Percentiles rank a stretch among this genome's conserved stretches.
Evolutionary conservation across 352 stramenopile genomes (phyloP).

Genomic region (Phytophthora hibernalis): DNA sequence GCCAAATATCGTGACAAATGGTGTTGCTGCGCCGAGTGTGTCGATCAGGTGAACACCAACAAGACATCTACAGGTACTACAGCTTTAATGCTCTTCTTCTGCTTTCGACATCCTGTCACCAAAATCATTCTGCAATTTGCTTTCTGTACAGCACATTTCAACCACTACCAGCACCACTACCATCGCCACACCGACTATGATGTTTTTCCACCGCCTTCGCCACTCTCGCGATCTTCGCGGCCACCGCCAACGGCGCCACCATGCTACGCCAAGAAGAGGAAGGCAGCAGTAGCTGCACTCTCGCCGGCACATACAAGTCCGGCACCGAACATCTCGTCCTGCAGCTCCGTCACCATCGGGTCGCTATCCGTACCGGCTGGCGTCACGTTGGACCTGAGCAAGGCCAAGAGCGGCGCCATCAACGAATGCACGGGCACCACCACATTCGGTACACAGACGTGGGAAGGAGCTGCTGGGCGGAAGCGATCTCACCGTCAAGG

Average conservation of each 20-base stretch:
- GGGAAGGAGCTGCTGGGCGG: conserved; percentile 26
- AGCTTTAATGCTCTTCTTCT: no score
- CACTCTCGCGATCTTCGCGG: neutral
- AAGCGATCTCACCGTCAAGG: conserved; percentile 21
- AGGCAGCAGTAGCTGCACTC: conserved; percentile 22
- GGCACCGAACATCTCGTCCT: conserved; percentile 41
- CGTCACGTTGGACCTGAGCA: neutral
- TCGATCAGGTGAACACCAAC: neutral
- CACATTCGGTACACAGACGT: conserved; percentile 30
- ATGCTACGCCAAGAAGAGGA: conserved; percentile 24
- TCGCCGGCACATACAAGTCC: conserved; percentile 31
- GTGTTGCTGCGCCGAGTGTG: no score
- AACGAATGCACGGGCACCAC: conserved; percentile 16
- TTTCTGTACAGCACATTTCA: neutral
- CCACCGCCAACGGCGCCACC: conserved; percentile 12
- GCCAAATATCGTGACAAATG: no score
- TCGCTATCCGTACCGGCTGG: conserved; percentile 15
- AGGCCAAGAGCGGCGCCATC: conserved; percentile 10
- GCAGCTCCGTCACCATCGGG: conserved; percentile 33
- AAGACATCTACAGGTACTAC: no score
- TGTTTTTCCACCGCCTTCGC: conserved; percentile 10
- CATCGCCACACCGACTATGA: conserved; percentile 7
- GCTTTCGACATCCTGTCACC: neutral
- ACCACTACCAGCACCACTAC: neutral
- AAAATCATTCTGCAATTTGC: conserved; percentile 1